Evolutionary conservation across 139 green algal species (phyloP), one percentile per base, ranked within the genome.

Genomic region (Dunaliella primolecta): DNA sequence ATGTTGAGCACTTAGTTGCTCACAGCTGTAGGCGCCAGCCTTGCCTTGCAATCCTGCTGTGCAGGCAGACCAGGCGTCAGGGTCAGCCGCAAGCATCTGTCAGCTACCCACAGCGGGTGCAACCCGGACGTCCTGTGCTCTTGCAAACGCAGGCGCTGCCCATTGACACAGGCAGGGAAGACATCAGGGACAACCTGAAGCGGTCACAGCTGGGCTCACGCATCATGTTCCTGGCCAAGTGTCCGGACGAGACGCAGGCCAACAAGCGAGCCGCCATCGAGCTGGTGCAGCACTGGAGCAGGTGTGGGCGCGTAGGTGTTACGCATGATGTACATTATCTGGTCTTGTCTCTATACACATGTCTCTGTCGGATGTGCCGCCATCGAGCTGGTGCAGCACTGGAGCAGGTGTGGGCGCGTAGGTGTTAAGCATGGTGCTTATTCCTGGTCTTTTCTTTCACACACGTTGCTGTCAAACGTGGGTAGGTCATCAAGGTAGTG

Each of bases 181-280:
- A 89, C 71, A 84, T 88, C 36, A 88, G 87, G 83, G 83, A 84
- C 35, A 88, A 87, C 70, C 75, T 92, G 23, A 88, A 88, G 75
- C 84, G 88, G 79, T 85, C 71, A 1, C 82, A 89, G 87, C 72
- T 90, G 56, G 89, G 87, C 35, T 86, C 81, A 36, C 80, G 86
- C 72, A 82, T 92, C 55, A 89, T 92, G 89, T 90, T 92, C 84
- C 84, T 92, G 78, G 78, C 80, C 80, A 87, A 86, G 81, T 89
- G 85, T 79, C 36, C 15, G 1, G 84, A 89, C 34, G 90, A 93
- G 81, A 89, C 90, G 29, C 20, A n/a, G 31, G 77, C 88, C 15
- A 91, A 93, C 86, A 85, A 82, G 34, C 82, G 78, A 31, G 32
- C 88, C 0, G 90, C 90, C 30, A 75, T 77, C 27, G 86, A 91